Conservation (phyloP, 202 grass and related monocot genomes). For the Musa balbisiana region DNA sequence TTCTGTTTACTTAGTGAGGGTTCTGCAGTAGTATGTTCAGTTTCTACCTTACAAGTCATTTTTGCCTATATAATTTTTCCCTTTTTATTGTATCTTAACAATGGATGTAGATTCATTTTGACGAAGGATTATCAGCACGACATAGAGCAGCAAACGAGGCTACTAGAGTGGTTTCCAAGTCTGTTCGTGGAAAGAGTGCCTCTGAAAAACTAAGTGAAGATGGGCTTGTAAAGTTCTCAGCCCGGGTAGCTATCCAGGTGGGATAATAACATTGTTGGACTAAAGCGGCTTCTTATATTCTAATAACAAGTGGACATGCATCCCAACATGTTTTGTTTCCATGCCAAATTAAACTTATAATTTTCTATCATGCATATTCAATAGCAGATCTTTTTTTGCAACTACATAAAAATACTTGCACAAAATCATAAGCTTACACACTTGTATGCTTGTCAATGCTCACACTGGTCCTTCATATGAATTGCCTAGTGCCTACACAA, state of each 20-base stretch:
- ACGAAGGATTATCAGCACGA: conserved; percentile 74
- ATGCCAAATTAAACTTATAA: neutral
- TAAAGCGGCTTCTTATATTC: conserved; percentile 6
- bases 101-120: conserved; percentile 74
- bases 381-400: neutral
- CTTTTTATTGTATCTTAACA: conserved; percentile 28
- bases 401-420: too few species aligned
- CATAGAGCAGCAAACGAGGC: conserved; percentile 52
- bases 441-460: too few species aligned
- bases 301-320: neutral
- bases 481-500: too few species aligned
- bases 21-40: too few species aligned
- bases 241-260: conserved; percentile 85
- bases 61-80: neutral
- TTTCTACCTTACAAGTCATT: too few species aligned
- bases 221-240: conserved; percentile 78
- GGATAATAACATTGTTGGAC: neutral
- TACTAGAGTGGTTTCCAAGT: conserved; percentile 62
- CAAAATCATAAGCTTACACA: too few species aligned
- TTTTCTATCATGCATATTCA: neutral
- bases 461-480: too few species aligned
- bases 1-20: too few species aligned
- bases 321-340: neutral
- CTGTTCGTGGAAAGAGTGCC: conserved; percentile 60
- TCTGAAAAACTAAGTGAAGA: conserved; percentile 80